A percentile compares a stretch with the other conserved stretches of the same genome.
phyloP scores from a whole-genome alignment of 805 yeast genomes.

The Wickerhamomyces bovis region DNA sequence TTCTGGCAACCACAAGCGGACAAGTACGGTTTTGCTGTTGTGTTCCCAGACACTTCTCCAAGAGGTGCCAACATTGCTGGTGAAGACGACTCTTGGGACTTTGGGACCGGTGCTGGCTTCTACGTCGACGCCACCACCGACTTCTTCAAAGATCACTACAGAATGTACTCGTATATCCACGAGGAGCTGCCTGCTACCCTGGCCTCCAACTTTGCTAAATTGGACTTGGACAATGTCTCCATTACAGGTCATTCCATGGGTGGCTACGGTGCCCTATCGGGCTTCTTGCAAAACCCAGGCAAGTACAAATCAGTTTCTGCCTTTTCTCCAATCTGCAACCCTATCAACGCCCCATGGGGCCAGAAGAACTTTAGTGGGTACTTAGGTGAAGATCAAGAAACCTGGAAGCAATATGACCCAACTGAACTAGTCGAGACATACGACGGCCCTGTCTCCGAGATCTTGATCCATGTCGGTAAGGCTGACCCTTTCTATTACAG shows the following conservation, averaged over 20 bases:
- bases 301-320: slow-evolving; percentile 78
- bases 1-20: slow-evolving; percentile 77
- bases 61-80: slow-evolving; percentile 74
- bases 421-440: slow-evolving; percentile 58
- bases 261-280: slow-evolving; percentile 84
- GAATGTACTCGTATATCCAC: slow-evolving; percentile 81
- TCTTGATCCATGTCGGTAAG: slow-evolving; percentile 79
- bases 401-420: slow-evolving; percentile 83
- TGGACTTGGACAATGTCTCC: slow-evolving; percentile 63
- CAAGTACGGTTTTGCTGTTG: slow-evolving; percentile 77
- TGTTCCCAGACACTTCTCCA: slow-evolving; percentile 96
- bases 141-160: slow-evolving; percentile 68
- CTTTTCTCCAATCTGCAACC: slow-evolving; percentile 86
- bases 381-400: slow-evolving; percentile 45
- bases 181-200: slow-evolving; percentile 56
- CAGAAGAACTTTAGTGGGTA: slow-evolving; percentile 75
- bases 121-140: slow-evolving; percentile 77
- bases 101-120: slow-evolving; percentile 95
- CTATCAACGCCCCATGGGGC: slow-evolving; percentile 81
- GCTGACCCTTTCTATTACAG: slow-evolving; percentile 65
- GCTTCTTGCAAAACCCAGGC: slow-evolving; percentile 63
- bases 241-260: slow-evolving; percentile 99
- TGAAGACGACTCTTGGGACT: slow-evolving; percentile 81
- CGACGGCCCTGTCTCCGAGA: slow-evolving; percentile 46
- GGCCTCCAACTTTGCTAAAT: slow-evolving; percentile 26